Evolutionary conservation across 768 basidiomycete species (phyloP).

Genomic region (Tricholoma matsutake): DNA sequence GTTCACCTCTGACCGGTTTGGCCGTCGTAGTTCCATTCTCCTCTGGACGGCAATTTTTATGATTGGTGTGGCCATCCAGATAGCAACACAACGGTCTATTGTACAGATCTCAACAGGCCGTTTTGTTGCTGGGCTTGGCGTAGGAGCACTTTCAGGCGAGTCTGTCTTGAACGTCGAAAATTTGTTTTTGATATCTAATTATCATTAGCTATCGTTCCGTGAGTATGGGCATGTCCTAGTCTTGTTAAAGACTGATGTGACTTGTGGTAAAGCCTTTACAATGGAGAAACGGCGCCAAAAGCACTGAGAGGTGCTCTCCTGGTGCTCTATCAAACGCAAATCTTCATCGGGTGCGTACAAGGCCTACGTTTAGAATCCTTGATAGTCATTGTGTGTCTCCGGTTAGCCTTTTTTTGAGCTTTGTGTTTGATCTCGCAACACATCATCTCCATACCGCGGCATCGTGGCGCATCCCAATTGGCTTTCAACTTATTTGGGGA

Average conservation of each 20-base stretch:
- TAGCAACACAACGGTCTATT: slow-evolving; percentile 55
- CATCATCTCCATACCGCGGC: slow-evolving; percentile 54
- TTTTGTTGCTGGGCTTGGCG: slow-evolving; percentile 73
- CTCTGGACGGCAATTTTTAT: slow-evolving; percentile 78
- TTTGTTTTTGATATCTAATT: not conserved
- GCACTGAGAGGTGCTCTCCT: slow-evolving; percentile 66
- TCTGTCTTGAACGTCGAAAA: not conserved
- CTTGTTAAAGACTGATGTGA: slow-evolving; percentile 22
- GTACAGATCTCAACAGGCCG: slow-evolving; percentile 69
- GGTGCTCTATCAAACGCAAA: slow-evolving; percentile 75
- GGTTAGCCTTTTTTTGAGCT: slow-evolving; percentile 66
- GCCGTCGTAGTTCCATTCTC: slow-evolving; percentile 71
- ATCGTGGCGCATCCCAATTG: slow-evolving; percentile 75
- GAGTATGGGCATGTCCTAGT: slow-evolving; percentile 12
- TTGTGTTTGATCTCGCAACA: slow-evolving; percentile 66
- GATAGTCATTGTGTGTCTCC: not conserved
- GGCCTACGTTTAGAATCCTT: not conserved
- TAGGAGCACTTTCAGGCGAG: slow-evolving; percentile 70
- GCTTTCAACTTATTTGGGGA: slow-evolving; percentile 71
- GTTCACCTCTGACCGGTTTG: slow-evolving; percentile 71
- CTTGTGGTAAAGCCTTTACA: slow-evolving; percentile 45
- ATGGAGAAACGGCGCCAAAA: slow-evolving; percentile 77
- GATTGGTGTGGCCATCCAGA: slow-evolving; percentile 65
- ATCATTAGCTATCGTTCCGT: slow-evolving; percentile 48
- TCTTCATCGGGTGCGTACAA: slow-evolving; percentile 58